Evolutionary conservation across 805 yeast genomes (phyloP), one percentile per base, ranked within the genome.

Genomic region (Torulaspora delbrueckii): DNA sequence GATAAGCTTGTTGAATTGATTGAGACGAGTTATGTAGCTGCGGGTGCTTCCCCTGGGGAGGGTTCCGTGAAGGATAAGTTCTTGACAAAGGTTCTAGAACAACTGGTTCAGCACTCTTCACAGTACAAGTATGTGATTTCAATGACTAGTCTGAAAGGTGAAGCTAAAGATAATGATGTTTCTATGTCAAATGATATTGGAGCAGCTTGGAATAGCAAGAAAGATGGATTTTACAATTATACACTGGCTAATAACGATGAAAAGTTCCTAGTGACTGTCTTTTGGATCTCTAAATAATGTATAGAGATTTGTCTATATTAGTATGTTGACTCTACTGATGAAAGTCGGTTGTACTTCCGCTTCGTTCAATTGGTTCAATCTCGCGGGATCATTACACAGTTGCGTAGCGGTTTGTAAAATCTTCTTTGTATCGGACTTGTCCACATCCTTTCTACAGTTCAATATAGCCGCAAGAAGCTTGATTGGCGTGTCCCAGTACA

Each of bases 401-500:
- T 42, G 40, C 8, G 48, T 43, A 4, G 62, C 59, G n/a, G 55
- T 27, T 31, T 55, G 52, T 8, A 56, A 3, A 3, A 58, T 47
- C 18, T 45, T 45, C 37, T 59, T 63, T n/a, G 61, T 46, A 1
- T 41, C 43, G 9, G 67, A 62, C 28, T 54, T 57, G 37, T 67
- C 71, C 35, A 67, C 58, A 42, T 69, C 72, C 43, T 66, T 63
- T 47, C 73, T 62, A 31, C 70, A 63, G 52, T 72, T 70, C 43
- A 89, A 71, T 34, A 88, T 75, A 10, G 81, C 81, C 37, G 76
- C 77, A 35, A 90, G 73, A 57, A 88, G 77, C 41, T 78, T 82
- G 6, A 82, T 67, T 0, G 95, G 89, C 47, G 90, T 81, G 61
- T 87, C 89, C 68, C 87, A 82, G 69, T 82, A 88, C 33, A 75